These are phyloP conservation scores for Metschnikowia picachoensis DNA, from an alignment of 805 yeast genomes.

Conservation along the genomic window DNA sequence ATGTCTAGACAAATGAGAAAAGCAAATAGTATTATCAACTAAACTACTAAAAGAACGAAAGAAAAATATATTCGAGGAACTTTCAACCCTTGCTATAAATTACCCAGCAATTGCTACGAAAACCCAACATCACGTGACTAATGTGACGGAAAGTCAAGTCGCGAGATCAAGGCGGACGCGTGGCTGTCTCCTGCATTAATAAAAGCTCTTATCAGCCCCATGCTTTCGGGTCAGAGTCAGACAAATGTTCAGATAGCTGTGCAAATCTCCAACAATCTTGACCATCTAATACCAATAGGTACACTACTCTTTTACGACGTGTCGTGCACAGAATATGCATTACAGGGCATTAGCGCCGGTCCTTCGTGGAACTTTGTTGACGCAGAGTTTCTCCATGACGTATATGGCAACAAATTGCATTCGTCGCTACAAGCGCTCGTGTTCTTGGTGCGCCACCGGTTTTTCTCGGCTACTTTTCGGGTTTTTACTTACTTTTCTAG, in stretches of 20 bases:
- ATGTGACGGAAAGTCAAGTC: neutral
- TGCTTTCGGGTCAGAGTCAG: neutral
- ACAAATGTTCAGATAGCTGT: constrained; percentile 6
- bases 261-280: constrained; percentile 37
- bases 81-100: too few relatives aligned
- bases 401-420: constrained; percentile 9
- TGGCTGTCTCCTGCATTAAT: neutral
- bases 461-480: constrained; percentile 43
- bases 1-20: too few relatives aligned
- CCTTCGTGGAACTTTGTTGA: constrained; percentile 54
- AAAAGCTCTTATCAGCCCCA: neutral
- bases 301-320: constrained; percentile 39
- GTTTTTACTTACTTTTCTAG: neutral
- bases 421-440: constrained; percentile 35
- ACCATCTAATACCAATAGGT: constrained; percentile 45
- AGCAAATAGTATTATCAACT: too few relatives aligned
- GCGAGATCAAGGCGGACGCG: neutral
- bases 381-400: constrained; percentile 32
- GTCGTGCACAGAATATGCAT: constrained; percentile 37
- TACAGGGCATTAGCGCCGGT: constrained; percentile 30
- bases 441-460: constrained; percentile 41
- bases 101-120: too few relatives aligned
- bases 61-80: too few relatives aligned
- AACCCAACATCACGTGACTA: neutral
- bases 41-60: too few relatives aligned